These are phyloP conservation scores for Penicillium sp. DNA, from an alignment of 2,329 filamentous ascomycete genomes.

Conservation along the genomic window DNA sequence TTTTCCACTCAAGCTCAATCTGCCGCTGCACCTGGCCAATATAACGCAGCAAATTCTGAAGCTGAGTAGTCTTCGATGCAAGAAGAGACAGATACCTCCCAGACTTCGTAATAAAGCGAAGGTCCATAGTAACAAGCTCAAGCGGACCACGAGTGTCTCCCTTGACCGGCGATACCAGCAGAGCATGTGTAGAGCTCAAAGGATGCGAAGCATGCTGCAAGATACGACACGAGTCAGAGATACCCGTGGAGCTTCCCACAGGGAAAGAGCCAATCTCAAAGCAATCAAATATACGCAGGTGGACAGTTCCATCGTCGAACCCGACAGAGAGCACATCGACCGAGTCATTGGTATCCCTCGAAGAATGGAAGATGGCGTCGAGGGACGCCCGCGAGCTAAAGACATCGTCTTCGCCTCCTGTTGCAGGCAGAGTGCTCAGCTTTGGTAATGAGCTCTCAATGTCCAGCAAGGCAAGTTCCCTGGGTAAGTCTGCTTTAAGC, in stretches of 20 bases:
- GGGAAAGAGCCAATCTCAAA: constrained; percentile 68
- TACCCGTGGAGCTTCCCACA: constrained; percentile 40
- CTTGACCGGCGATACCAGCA: constrained; percentile 53
- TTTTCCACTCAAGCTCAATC: constrained; percentile 78
- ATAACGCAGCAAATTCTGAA: constrained; percentile 85
- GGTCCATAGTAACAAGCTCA: constrained; percentile 71
- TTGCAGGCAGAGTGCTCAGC: constrained; percentile 68
- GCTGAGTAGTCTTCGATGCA: constrained; percentile 78
- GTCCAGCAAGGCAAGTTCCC: constrained; percentile 71
- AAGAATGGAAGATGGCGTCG: constrained; percentile 66
- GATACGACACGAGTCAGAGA: constrained; percentile 41
- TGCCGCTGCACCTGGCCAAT: constrained; percentile 75
- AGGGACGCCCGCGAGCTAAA: constrained; percentile 69
- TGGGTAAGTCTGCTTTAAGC: constrained; percentile 60
- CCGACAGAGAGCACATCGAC: constrained; percentile 77
- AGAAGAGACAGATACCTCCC: constrained; percentile 80
- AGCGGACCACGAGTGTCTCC: constrained; percentile 43
- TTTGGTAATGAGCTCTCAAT: constrained; percentile 73
- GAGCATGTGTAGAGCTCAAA: constrained; percentile 69
- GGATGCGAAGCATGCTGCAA: constrained; percentile 68
- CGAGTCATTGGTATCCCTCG: constrained; percentile 66
- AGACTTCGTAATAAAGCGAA: constrained; percentile 73
- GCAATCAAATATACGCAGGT: constrained; percentile 81
- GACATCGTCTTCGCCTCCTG: constrained; percentile 60
- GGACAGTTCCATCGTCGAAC: constrained; percentile 66